Evolutionary conservation across 2,329 filamentous ascomycete species (phyloP), one percentile per base, ranked within the genome.

Genomic region (Aspergillus sclerotialis): DNA sequence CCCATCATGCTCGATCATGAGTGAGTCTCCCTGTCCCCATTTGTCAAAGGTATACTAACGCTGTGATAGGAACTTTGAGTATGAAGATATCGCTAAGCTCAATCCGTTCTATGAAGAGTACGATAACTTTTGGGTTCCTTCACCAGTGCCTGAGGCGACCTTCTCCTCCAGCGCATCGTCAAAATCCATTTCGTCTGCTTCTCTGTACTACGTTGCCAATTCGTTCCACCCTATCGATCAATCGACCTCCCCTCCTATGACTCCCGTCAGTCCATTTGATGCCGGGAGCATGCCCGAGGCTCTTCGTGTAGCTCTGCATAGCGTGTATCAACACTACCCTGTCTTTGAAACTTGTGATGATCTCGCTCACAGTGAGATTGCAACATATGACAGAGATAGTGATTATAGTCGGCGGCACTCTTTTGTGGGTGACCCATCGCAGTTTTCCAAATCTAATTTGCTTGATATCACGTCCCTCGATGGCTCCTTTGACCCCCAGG

Each of bases 1-100:
- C 52, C 55, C 28, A 46, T 56, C 33, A 46, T 56, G 38, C 44
- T 50, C 5, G 39, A 47, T 33, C 44, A 48, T 7, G 48, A 48
- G 55, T 56, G 47, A 44, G 52, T 31, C 8, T 26, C 7, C n/a
- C 18, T 11, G 10, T 13, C 9, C 8, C 27, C 4, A 19, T 25
- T 5, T 11, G 15, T 31, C n/a, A 15, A 5, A 27, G 10, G 30
- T 34, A 34, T 47, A 40, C 38, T 43, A 26, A 3, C n/a, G 24
- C 25, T 18, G 15, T 9, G 44, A 28, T 35, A 50, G 49, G 4
- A 42, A 48, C 19, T 43, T 51, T 7, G 39, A 39, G 1, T 50
- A 53, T 28, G 46, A 49, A 21, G 52, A 55, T 14, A 45, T 51
- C 18, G 42, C 43, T 4, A 50, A 54, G 30, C 46, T 54, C 18